Base-by-base conservation (phyloP, 2,329 filamentous ascomycete species). In the Esteya vermicola region DNA sequence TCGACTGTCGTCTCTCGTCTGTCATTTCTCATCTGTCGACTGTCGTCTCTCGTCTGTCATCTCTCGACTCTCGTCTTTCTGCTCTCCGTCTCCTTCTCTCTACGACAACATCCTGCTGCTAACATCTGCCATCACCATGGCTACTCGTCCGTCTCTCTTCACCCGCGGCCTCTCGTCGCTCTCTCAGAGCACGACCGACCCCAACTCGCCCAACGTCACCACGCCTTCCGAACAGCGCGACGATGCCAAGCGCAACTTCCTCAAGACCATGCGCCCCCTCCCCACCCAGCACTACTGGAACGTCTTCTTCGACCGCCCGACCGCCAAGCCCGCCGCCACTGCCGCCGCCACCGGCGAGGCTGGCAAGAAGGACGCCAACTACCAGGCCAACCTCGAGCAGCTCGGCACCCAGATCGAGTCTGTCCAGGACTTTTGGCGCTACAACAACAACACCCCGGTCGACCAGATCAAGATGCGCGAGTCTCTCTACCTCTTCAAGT, bases 361-460 rank as follows among this genome's bases (percentile, higher is more conserved):
- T 12, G 25, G 2, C 13, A 31, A n/a, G 20, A 9, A 38, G 44
- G 50, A 60, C 44, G 57, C 50, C 41, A 52, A 60, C 47, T 76
- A 75, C 58, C 62, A 68, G 42, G 62, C 59, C 40, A 60, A 72
- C 47, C 68, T 80, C 34, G 73, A 79, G 55, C 68, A 77, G 61
- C 68, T 80, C 19, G 72, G 70, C 51, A 61, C 63, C 36, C 70
- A 74, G 59, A 78, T 88, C 58, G 81, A 84, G 64, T 84, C 81
- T 18, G 74, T 86, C 33, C 83, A 86, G 70, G 84, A 88, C 56
- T 88, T 88, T 58, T 86, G 82, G 76, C 73, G 80, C 45, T 81
- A 85, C 62, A 76, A 78, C 63, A 86, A 88, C 63, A 85, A 86
- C 59, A 83, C 79, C 30, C 81, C 81, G 14, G 78, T 85, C 52